These are phyloP conservation scores for Actinomucor elegans DNA, from an alignment of 371 early-diverging fungal genomes.

Conservation along the genomic window DNA sequence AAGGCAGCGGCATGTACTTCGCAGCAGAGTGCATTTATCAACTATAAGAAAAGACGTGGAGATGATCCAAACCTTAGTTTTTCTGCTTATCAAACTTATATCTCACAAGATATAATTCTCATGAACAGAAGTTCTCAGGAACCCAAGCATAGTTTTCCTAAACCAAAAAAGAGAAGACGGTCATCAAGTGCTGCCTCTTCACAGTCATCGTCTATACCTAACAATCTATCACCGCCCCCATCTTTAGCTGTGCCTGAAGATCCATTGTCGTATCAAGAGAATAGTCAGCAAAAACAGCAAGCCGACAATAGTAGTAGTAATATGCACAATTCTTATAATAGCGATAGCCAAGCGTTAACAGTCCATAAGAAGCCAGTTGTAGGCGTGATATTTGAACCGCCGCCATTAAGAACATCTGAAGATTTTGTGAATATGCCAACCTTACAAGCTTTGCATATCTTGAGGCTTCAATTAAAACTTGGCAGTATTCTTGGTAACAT, in stretches of 20 bases:
- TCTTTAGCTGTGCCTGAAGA: too few relatives aligned
- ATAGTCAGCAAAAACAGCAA: background rate
- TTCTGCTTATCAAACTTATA: background rate
- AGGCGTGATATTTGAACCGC: constrained; percentile 26
- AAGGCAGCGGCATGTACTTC: constrained; percentile 6
- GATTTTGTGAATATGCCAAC: constrained; percentile 37
- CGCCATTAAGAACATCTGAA: constrained; percentile 26
- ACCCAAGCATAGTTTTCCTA: constrained; percentile 9
- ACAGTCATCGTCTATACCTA: too few relatives aligned
- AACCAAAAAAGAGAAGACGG: background rate
- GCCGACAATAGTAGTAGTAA: too few relatives aligned
- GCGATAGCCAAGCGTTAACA: constrained; percentile 2
- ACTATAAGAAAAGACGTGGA: background rate
- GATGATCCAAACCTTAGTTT: background rate
- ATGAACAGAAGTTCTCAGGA: constrained; percentile 17
- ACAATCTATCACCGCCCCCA: background rate
- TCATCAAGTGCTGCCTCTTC: background rate
- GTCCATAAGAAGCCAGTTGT: constrained; percentile 20
- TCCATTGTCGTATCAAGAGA: too few relatives aligned
- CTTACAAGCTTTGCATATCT: constrained; percentile 40
- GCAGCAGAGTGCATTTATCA: background rate
- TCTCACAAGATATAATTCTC: background rate
- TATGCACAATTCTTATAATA: too few relatives aligned
- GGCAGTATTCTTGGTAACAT: constrained; percentile 28
- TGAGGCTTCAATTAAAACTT: constrained; percentile 37